Base-by-base conservation (phyloP, 495 filamentous ascomycete species). In the Xylaria venustula region DNA sequence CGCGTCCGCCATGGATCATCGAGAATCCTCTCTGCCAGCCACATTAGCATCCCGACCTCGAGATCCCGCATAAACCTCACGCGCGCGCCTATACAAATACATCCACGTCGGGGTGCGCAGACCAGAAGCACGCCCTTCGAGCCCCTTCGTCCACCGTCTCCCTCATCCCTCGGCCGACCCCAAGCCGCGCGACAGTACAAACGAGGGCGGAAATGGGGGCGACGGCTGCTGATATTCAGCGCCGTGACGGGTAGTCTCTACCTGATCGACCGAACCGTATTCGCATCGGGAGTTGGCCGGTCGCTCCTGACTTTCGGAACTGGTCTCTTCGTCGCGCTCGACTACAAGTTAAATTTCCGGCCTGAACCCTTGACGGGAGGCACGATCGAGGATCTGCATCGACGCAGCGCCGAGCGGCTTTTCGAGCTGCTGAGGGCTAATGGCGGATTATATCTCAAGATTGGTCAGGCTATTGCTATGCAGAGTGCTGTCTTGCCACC, bases 391-490 rank as follows among this genome's bases (percentile, higher is more conserved):
- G 85, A 86, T 53, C 71, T 97, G 50, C 94, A 98, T 73, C 77
- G 81, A 20, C 86, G 94, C 45, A 94, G 87, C 67, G 94, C 94
- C 1, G 85, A 92, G 75, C 81, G 90, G 5, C 69, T 97, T 40
- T 93, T 88, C 60, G 79, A 90, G 40, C 77, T 98, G 42, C 80
- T 97, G 67, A 80, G 88, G 17, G 74, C 80, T 26, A 98, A 98
- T 82, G 94, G 94, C 54, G 94, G 94, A 0, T 74, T 98, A 2
- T 98, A 98, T 71, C 81, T 97, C 68, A 98, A 98, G 80, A 97
- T 98, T 56, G 94, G 94, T 2, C 94, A 98, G 80, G 94, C 94
- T 7, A 92, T 98, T 58, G 94, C 93, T 22, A 98, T 97, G 94
- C 94, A 98, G 79, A 92, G 89, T 53, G 93, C 92, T 1, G 86